Conservation (phyloP, 352 stramenopile species). For the Phytophthora pistaciae region DNA sequence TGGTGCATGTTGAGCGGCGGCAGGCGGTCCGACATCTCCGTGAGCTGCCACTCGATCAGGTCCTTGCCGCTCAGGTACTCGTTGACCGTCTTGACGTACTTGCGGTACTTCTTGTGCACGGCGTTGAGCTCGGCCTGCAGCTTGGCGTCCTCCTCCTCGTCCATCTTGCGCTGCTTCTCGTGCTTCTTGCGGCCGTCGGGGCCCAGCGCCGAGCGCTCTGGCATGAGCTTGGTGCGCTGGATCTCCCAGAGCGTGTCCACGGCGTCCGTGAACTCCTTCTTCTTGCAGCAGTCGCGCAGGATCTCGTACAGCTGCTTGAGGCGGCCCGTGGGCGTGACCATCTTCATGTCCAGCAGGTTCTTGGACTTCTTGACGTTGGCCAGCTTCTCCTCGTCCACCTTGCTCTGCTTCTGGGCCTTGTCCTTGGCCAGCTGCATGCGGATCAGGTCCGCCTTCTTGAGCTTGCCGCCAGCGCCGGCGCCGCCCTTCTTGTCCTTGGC, state of each 20-base stretch:
- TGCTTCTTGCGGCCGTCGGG: conserved; percentile 66
- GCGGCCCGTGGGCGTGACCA: conserved; percentile 82
- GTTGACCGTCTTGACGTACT: conserved; percentile 84
- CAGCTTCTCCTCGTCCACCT: conserved; percentile 90
- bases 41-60: conserved; percentile 89
- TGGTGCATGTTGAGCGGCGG: conserved; percentile 91
- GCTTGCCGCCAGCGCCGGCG: conserved; percentile 39
- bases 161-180: conserved; percentile 78
- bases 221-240: conserved; percentile 75
- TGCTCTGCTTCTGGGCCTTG: conserved; percentile 89
- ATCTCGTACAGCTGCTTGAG: conserved; percentile 91
- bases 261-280: conserved; percentile 88
- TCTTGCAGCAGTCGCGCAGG: conserved; percentile 82
- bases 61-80: conserved; percentile 76
- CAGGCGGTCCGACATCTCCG: conserved; percentile 87
- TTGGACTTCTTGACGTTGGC: conserved; percentile 88
- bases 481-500: conserved; percentile 35
- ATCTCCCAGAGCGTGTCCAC: conserved; percentile 91
- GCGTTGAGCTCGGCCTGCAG: conserved; percentile 66
- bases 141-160: conserved; percentile 82
- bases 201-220: conserved; percentile 45
- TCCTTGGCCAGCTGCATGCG: conserved; percentile 89
- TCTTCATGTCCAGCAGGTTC: conserved; percentile 87
- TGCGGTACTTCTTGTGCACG: conserved; percentile 90
- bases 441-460: conserved; percentile 91